phyloP scores from a whole-genome alignment of 805 yeast genomes.

The Candida easanensis region DNA sequence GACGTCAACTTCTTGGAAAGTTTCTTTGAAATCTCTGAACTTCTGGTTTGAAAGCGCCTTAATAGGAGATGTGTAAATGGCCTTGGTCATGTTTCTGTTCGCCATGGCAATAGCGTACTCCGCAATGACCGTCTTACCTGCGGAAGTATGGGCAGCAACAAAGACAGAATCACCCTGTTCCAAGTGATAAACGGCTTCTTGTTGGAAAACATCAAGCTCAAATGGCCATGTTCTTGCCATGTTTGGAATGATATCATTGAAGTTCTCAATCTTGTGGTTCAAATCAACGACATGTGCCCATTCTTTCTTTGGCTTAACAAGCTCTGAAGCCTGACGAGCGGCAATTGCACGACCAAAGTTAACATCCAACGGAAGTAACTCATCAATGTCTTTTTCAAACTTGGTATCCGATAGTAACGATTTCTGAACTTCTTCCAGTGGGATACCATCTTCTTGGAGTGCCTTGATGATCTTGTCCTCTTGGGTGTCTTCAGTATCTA shows the following conservation, averaged over 20 bases:
- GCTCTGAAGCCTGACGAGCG: conserved; percentile 14
- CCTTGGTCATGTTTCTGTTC: conserved; percentile 90
- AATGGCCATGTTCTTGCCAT: conserved; percentile 96
- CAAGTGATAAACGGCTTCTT: conserved; percentile 93
- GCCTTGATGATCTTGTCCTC: conserved; percentile 13
- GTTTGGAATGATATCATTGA: conserved; percentile 83
- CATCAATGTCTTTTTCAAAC: conserved; percentile 42
- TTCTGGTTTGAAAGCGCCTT: conserved; percentile 89
- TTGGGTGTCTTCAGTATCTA: conserved; percentile 28
- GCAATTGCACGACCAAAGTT: conserved; percentile 35
- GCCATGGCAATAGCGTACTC: conserved; percentile 99
- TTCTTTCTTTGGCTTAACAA: conserved; percentile 39
- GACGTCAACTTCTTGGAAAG: conserved; percentile 78
- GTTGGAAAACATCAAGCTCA: conserved; percentile 90
- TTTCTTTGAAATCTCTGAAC: conserved; percentile 80
- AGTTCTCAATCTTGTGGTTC: conserved; percentile 78
- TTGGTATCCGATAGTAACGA: conserved; percentile 1
- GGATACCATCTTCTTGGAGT: conserved; percentile 1
- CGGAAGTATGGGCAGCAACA: conserved; percentile 98
- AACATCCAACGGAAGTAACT: conserved; percentile 48
- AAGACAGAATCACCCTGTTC: conserved; percentile 98
- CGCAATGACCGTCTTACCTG: conserved; percentile 98
- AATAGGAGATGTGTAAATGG: conserved; percentile 94
- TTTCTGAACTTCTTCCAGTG: conserved; percentile 5
- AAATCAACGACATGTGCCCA: conserved; percentile 98